Conservation (phyloP, 352 stramenopile genomes). For the Pythium insidiosum region DNA sequence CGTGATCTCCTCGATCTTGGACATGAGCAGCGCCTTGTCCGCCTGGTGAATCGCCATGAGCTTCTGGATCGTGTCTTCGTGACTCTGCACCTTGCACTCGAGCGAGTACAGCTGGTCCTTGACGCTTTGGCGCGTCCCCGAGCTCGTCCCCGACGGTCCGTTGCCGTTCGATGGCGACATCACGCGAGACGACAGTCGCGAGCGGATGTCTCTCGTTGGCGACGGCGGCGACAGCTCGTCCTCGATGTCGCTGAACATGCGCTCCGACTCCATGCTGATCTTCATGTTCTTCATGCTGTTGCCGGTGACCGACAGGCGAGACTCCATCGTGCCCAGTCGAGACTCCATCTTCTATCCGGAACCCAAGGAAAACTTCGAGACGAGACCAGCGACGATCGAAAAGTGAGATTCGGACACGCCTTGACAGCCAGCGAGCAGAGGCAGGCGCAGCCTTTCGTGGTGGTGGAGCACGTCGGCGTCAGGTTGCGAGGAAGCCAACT, state of each 20-base stretch:
- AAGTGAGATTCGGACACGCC: too few species aligned
- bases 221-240: conserved; percentile 54
- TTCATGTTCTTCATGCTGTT: conserved; percentile 80
- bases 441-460: too few species aligned
- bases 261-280: conserved; percentile 73
- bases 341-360: too few species aligned
- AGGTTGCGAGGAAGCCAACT: too few species aligned
- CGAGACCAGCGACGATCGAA: too few species aligned
- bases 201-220: conserved; percentile 45
- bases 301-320: conserved; percentile 38
- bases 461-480: too few species aligned
- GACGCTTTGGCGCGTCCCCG: conserved; percentile 41
- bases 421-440: too few species aligned
- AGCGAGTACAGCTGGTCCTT: conserved; percentile 76
- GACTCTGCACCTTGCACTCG: conserved; percentile 70
- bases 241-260: conserved; percentile 74
- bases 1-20: conserved; percentile 78
- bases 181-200: conserved; percentile 40
- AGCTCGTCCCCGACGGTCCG: background rate
- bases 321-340: conserved; percentile 33
- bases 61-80: conserved; percentile 81
- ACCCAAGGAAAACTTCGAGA: too few species aligned
- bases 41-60: conserved; percentile 78
- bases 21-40: conserved; percentile 64
- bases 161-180: conserved; percentile 43